Evolutionary conservation across 495 filamentous ascomycete genomes (phyloP), one percentile per base, ranked within the genome.

Genomic region (Filosporella fistucella): DNA sequence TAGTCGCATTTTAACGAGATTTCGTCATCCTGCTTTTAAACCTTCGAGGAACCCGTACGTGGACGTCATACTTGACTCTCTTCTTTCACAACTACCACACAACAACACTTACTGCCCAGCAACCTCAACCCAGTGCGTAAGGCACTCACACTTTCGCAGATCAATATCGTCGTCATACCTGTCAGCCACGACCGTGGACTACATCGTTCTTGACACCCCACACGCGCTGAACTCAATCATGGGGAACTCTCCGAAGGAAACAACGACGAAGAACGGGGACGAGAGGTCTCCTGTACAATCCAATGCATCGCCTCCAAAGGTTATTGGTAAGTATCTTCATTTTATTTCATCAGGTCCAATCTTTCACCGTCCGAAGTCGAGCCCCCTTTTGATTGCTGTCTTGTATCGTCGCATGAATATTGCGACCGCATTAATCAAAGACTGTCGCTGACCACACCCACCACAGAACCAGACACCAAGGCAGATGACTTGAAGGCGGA

Each of bases 221-320:
- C 42, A 22, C 28, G 26, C 25, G 4, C 16, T 24, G 18, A 48
- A 21, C 46, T 40, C 47, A 48, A 53, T 53, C 48, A 56, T 59
- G 57, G 49, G 49, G 13, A 24, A 28, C 34, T 51, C 55, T 51
- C 51, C 56, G 10, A 44, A 41, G 34, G 55, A 46, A 18, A 7
- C 38, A 14, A 41, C 48, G 9, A 59, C 48, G 45, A 52, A 55
- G 33, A n/a, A n/a, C n/a, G 44, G 17, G 16, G 41, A 45, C 35
- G 20, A 40, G 2, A 59, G 50, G 45, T 59, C 47, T 12, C 51
- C 47, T 26, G 48, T 52, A 8, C 56, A 52, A 38, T 11, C 52
- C 18, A 53, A 42, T 47, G 34, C 52, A 22, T 28, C 34, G 9
- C 51, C 43, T 36, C 35, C 36, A 18, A 28, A 30, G 26, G 18